Evolutionary conservation across 2,329 filamentous ascomycete genomes (phyloP), one percentile per base, ranked within the genome.

Genomic region (Fusarium buxicola): DNA sequence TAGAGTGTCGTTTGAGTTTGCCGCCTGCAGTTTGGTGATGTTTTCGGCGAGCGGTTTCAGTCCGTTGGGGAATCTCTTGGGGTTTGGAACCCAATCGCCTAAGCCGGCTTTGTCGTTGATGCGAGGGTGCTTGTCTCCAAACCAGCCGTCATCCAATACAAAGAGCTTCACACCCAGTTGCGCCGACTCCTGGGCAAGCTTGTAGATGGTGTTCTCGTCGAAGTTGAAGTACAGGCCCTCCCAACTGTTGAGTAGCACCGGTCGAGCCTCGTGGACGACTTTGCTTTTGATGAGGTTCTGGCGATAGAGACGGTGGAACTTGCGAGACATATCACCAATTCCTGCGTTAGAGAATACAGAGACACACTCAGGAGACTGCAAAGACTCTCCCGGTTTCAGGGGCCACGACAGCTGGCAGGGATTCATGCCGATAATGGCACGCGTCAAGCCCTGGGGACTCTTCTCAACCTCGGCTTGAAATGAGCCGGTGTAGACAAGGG

Each of bases 101-200:
- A 90, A 78, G 1, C 86, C 87, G 1, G 83, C 78, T 1, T 78
- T 77, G 63, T 89, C 87, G 30, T 82, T 81, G 18, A 82, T 68
- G 0, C 87, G 85, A 1, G 87, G 86, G 57, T 87, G 84, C 31
- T 88, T 72, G 15, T 66, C 58, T 0, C 87, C 87, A 43, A 90
- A 90, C 87, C 87, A 90, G 4, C 87, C 87, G 55, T 90, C 87
- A 38, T 90, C 87, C 41, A 87, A 81, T 0, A 89, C 87, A 39
- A 90, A 86, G 0, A 90, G 79, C 60, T 84, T 82, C n/a, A 85
- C 80, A 1, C 87, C 87, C 1, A 89, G 77, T 3, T 80, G 78
- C 0, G 86, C 85, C 1, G 86, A 81, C 60, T 86, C 80, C 35
- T 82, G 68, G 0, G 86, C 86, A 0, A 89, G 77, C 0, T 77